phyloP scores from a whole-genome alignment of 2,329 filamentous ascomycete genomes.

The Dothideomycetes sp. region DNA sequence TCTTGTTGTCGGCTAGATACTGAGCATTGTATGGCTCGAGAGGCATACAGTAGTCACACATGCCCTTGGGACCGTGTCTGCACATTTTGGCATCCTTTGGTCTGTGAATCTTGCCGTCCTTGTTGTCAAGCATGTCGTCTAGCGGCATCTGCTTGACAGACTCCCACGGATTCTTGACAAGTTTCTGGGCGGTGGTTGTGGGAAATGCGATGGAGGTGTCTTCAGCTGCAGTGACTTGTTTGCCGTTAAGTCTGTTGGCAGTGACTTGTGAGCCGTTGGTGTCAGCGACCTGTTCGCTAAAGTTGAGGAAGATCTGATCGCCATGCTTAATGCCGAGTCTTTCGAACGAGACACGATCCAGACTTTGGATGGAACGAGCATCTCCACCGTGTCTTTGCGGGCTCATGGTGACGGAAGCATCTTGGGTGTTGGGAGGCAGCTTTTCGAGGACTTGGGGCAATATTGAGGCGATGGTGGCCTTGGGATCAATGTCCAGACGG shows the following conservation, averaged over 20 bases:
- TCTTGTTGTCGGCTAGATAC: slow-evolving; percentile 90
- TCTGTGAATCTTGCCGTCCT: slow-evolving; percentile 79
- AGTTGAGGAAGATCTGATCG: slow-evolving; percentile 80
- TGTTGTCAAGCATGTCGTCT: slow-evolving; percentile 76
- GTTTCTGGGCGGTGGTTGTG: slow-evolving; percentile 42
- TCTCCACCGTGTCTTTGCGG: slow-evolving; percentile 51
- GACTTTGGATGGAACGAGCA: slow-evolving; percentile 38
- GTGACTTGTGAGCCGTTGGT: slow-evolving; percentile 35
- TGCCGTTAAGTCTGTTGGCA: slow-evolving; percentile 65
- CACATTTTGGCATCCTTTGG: slow-evolving; percentile 76
- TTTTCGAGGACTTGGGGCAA: slow-evolving; percentile 46
- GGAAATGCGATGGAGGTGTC: slow-evolving; percentile 51
- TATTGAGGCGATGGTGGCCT: slow-evolving; percentile 57
- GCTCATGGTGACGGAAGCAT: slow-evolving; percentile 46
- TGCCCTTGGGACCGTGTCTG: slow-evolving; percentile 88
- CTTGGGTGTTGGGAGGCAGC: slow-evolving; percentile 44
- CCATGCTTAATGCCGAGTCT: slow-evolving; percentile 59
- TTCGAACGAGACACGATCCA: slow-evolving; percentile 45
- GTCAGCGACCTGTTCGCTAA: slow-evolving; percentile 46
- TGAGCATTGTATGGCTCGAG: slow-evolving; percentile 84
- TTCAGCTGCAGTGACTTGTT: slow-evolving; percentile 59
- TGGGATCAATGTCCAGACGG: slow-evolving; percentile 66
- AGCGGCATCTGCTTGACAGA: slow-evolving; percentile 76
- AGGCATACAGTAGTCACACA: slow-evolving; percentile 99
- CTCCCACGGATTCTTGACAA: slow-evolving; percentile 87